Evolutionary conservation across 2,329 filamentous ascomycete genomes (phyloP).

Genomic region (Clonostachys chloroleuca): DNA sequence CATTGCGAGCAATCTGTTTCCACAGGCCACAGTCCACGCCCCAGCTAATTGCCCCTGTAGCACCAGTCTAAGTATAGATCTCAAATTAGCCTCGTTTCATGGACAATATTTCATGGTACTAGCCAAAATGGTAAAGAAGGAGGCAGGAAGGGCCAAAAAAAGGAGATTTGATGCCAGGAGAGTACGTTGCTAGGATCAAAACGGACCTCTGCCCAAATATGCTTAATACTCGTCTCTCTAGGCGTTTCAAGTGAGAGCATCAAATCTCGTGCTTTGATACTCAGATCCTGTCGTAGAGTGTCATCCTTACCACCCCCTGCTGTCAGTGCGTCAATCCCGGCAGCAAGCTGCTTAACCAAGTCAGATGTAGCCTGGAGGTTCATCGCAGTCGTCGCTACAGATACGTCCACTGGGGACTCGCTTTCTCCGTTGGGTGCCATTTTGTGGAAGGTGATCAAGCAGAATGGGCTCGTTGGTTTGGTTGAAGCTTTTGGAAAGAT

Average conservation of each 20-base stretch:
- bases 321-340: neutral
- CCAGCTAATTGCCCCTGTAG: conserved; percentile 10
- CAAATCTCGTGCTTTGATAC: conserved; percentile 19
- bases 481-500: too few relatives aligned
- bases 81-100: too few relatives aligned
- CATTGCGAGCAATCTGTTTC: conserved; percentile 20
- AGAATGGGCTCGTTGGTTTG: too few relatives aligned
- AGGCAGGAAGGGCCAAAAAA: too few relatives aligned
- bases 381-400: conserved; percentile 8
- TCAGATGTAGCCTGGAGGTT: conserved; percentile 5
- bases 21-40: conserved; percentile 27
- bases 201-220: conserved; percentile 31
- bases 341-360: conserved; percentile 5
- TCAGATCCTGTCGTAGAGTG: conserved; percentile 16
- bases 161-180: too few relatives aligned
- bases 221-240: conserved; percentile 35
- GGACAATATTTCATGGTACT: too few relatives aligned
- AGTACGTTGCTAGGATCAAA: too few relatives aligned
- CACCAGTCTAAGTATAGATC: conserved; percentile 6
- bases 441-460: too few relatives aligned
- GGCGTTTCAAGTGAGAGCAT: conserved; percentile 29
- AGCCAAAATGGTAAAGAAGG: too few relatives aligned
- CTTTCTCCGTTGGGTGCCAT: too few relatives aligned
- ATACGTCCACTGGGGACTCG: conserved; percentile 5
- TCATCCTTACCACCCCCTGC: conserved; percentile 1